Evolutionary conservation across 495 filamentous ascomycete species (phyloP), one percentile per base, ranked within the genome.

Genomic region (Paragyromitra xinjiangensis): DNA sequence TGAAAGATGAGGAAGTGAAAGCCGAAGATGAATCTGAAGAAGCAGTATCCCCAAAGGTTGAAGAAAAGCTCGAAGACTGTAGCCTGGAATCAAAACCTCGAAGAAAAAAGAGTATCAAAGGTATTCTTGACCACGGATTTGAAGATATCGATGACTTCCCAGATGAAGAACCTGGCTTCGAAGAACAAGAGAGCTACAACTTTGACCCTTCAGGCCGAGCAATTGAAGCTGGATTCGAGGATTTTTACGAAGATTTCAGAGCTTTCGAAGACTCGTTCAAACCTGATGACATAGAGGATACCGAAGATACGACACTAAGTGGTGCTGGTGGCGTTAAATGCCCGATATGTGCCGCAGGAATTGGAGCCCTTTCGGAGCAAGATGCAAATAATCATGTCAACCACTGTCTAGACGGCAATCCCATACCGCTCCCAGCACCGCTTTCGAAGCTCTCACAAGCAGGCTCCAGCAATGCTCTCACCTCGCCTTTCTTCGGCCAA

Each of bases 341-440:
- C 29, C 80, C 80, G n/a, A 73, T 82, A 1, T 82, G 80, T 48
- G 71, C 55, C 24, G 22, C 64, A 8, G 53, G 22, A n/a, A 79
- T 82, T 34, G 56, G 59, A 6, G 24, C 22, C 5, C 59, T 82
- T 19, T 78, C 67, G 1, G 85, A 29, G 84, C 83, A 85, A 86
- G 89, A 87, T 42, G 84, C 85, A 22, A 87, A 88, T 8, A 76
- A 87, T 6, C 95, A 99, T 83, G 95, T 98, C 71, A 99, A 99
- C 82, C 88, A 89, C 48, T 99, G 95, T 84, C 85, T 99, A 12
- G 95, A 99, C 84, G 93, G 93, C 0, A 91, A 91, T 65, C 73
- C 73, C 22, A 73, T 80, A 59, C 59, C 64, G 2, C 61, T 78
- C 26, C 69, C 69, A 45, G 71, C 62, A 7, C 3, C 39, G 14